Base-by-base conservation (phyloP, 257 asterid genomes). In the Linderniella brevidens region DNA sequence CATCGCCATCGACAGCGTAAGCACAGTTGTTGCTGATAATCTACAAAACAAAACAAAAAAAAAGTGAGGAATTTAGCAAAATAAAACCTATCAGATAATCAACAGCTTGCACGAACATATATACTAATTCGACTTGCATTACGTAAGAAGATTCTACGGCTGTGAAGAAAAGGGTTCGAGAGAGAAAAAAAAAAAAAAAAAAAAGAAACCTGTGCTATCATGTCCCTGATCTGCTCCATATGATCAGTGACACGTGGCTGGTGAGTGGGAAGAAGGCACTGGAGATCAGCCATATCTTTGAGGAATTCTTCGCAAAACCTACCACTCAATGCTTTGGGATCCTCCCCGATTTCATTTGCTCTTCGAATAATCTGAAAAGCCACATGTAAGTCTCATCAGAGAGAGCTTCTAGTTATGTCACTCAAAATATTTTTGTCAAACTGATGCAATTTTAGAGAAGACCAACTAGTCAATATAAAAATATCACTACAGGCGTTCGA, bases 201-300 rank as follows among this genome's bases (percentile, higher is more conserved):
- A n/a, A 10, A 37, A 41, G 16, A 20, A 53, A 87, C 97, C 93
- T 86, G 56, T 41, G 75, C 70, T 48, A 82, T 79, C 94, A 82
- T 79, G 61, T 71, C 77, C 72, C 73, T 73, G 41, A 82, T 77
- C 43, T 82, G 79, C 46, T 77, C 92, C 58, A 76, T 76, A 49
- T 78, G 81, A 37, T 78, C 92, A 35, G 83, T 79, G 50, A 79
- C 93, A 20, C 81, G 79, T 29, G 94, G 83, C 61, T 82, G 86
- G 65, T 82, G 75, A 25, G 92, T 79, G 37, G 92, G 93, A 58
- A 54, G 54, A 54, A 77, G 87, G 77, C 93, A 79, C 59, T 82
- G 93, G 57, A 82, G 92, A 77, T 71, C 92, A 56, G 57, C 65
- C 95, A 87, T 79, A 65, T 87, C 97, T 12, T 19, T 64, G 29